Evolutionary conservation across 805 yeast genomes (phyloP), one percentile per base, ranked within the genome.

Genomic region (Sungouiozyma ichnusensis): DNA sequence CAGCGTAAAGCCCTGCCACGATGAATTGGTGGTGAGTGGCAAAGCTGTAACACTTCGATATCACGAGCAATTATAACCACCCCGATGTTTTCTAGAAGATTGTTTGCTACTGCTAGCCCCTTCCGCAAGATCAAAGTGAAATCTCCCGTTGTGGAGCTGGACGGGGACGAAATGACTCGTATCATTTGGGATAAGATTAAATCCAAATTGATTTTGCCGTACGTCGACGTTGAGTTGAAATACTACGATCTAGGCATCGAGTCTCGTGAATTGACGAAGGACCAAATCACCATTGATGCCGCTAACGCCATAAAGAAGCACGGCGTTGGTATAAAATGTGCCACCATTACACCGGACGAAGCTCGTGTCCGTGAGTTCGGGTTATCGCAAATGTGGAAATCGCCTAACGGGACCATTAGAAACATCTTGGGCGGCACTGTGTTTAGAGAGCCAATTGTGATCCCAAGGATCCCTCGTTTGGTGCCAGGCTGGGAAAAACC

Each of bases 121-220:
- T 50, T 67, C n/a, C 60, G 62, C 42, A 82, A 81, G 59, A 78
- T 83, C 59, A 76, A 76, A 53, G 88, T 83, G 37, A 73, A 75
- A 55, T 74, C 71, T 42, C 90, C 90, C 37, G 68, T 83, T 47
- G 92, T 83, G 43, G 92, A 83, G 51, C 60, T 83, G 57, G 88
- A 82, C 55, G 92, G 92, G 54, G 92, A 83, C 62, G 92, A 83
- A 62, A 81, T 81, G 90, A 83, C 92, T 48, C 70, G 90, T 62
- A 81, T 83, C 57, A 83, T 83, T 61, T 83, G 92, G 92, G 72
- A 76, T 48, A 68, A 74, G 54, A 83, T 83, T 65, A 81, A 81
- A 62, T 74, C 72, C 45, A 74, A 77, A 58, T 70, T 83, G 52
- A 73, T 83, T 54, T 58, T 67, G 46, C 92, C 90, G 6, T 81